Evolutionary conservation across 352 stramenopile species (phyloP), one percentile per base, ranked within the genome.

Genomic region (Pythium oligandrum): DNA sequence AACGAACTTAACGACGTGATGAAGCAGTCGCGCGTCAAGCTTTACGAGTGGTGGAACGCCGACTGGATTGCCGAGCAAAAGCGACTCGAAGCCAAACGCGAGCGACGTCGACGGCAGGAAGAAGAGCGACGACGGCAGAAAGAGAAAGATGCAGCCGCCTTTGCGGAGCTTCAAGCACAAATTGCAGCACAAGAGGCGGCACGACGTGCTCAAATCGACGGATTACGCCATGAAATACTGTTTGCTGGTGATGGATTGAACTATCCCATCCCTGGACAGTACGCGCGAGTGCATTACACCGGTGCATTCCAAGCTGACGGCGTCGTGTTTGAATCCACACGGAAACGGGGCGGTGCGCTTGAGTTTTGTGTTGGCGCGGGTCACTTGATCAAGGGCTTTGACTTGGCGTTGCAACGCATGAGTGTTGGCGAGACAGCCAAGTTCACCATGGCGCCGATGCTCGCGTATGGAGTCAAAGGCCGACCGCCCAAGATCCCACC

Each of bases 401-500:
- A 92, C 39, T 36, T 89, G 4, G 82, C 70, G 10, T 55, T 92
- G 45, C 75, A 83, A 47, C 73, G 70, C 34, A 92, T 92, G 78
- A 89, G 77, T 39, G 64, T 92, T 3, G 82, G 82, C 0, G 82
- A 92, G 69, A 92, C 78, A 1, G 61, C 82, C 17, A 69, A 64
- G 32, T 68, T 88, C 34, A 88, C 75, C 6, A 71, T 88, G 48
- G 73, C 65, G 42, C 78, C 82, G 1, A 74, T 78, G 45, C 64
- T 90, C 34, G 82, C 77, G 10, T 92, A 92, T 50, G 82, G 82
- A 3, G 70, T 86, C n/a, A 83, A 83, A 48, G 82, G 82, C 2
- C 60, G 70, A 30, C 73, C 77, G 6, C 82, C 82, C 31, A 74
- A 76, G 44, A 90, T 92, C 36, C 82, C 82, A 0, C 72, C 74